Conservation (phyloP, 2,329 filamentous ascomycete genomes). For the Ophiostoma fasciatum region DNA sequence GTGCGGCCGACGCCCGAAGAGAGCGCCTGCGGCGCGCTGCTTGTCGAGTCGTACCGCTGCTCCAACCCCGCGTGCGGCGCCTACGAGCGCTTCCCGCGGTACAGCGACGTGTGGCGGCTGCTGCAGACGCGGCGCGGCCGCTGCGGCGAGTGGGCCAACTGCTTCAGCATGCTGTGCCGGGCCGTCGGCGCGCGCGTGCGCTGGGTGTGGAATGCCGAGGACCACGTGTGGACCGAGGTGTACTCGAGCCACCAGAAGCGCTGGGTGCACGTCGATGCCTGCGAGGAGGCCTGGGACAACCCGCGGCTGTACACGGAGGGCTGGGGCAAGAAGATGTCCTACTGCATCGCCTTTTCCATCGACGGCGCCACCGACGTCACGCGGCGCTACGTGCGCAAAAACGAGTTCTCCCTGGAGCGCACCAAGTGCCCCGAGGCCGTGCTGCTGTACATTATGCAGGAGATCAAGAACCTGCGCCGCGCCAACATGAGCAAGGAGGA, state of each 20-base stretch:
- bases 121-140: constrained; percentile 76
- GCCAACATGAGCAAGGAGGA: constrained; percentile 76
- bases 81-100: constrained; percentile 77
- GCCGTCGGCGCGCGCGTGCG: constrained; percentile 81
- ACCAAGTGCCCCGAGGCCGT: constrained; percentile 77
- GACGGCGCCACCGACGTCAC: constrained; percentile 62
- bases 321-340: constrained; percentile 93
- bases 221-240: constrained; percentile 95
- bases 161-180: constrained; percentile 95
- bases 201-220: constrained; percentile 97
- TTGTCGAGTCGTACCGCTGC: constrained; percentile 85
- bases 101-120: constrained; percentile 87
- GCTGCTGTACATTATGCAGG: constrained; percentile 77
- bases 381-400: constrained; percentile 55
- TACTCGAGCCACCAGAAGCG: constrained; percentile 87
- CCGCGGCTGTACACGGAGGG: constrained; percentile 85
- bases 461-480: constrained; percentile 75
- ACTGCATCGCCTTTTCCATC: constrained; percentile 91
- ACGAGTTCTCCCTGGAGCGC: constrained; percentile 57
- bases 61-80: constrained; percentile 58
- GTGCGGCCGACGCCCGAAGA: constrained; percentile 79
- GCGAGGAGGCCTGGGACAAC: constrained; percentile 91
- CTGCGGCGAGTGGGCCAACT: constrained; percentile 94
- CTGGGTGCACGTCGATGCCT: constrained; percentile 95
- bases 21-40: constrained; percentile 68